Evolutionary conservation across 1,284 basidiomycete species (phyloP).

Genomic region (Veloboletus limbatus): DNA sequence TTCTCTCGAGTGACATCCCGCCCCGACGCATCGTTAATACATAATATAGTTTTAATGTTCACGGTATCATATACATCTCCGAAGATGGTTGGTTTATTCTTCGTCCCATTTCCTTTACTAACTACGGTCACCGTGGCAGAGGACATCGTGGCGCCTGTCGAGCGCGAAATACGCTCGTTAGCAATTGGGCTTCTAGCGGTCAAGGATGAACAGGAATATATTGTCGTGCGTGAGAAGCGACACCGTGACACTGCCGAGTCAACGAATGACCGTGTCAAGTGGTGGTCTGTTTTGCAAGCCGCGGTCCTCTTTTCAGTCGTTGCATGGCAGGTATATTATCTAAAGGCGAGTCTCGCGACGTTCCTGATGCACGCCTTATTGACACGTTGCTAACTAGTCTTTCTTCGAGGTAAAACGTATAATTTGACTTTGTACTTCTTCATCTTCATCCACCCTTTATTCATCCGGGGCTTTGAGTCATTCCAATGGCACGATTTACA

Average conservation of each 20-base stretch:
- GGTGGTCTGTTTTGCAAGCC: conserved; percentile 96
- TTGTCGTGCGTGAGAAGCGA: conserved; percentile 89
- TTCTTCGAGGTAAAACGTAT: conserved; percentile 96
- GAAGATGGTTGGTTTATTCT: conserved; percentile 65
- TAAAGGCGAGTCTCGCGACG: conserved; percentile 65
- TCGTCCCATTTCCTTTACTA: conserved; percentile 16
- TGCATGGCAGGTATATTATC: conserved; percentile 97
- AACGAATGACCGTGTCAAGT: conserved; percentile 95
- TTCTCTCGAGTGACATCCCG: neutral
- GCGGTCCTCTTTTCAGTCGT: conserved; percentile 87
- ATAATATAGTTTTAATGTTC: conserved; percentile 88
- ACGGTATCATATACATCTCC: conserved; percentile 91
- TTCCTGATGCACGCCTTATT: conserved; percentile 1
- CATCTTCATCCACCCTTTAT: conserved; percentile 2
- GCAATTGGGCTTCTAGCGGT: conserved; percentile 84
- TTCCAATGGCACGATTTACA: neutral
- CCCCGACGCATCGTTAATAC: conserved; percentile 1
- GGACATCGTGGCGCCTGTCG: conserved; percentile 90
- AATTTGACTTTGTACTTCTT: conserved; percentile 48
- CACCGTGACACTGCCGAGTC: conserved; percentile 96
- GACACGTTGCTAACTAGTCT: conserved; percentile 45
- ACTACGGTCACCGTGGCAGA: conserved; percentile 19
- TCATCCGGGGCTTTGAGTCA: neutral
- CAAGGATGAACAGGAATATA: conserved; percentile 99
- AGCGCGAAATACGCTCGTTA: conserved; percentile 91